Percentiles rank a stretch among this genome's conserved stretches.
Conservation (phyloP, 176 grass and related monocot species). For the Eragrostis curvula region DNA sequence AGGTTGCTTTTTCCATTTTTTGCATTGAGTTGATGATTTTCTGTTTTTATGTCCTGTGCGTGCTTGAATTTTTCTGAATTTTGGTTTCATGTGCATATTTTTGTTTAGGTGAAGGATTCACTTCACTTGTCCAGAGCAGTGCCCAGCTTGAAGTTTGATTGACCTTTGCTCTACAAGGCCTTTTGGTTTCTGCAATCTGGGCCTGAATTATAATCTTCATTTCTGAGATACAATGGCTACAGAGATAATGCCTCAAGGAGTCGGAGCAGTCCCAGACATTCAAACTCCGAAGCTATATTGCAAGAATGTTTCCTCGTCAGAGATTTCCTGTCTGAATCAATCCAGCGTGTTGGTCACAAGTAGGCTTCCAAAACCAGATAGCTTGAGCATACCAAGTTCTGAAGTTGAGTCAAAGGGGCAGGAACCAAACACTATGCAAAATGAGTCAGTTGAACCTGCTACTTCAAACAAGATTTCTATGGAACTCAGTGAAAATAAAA, state of each 20-base stretch:
- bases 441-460: conserved; percentile 17
- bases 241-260: conserved; percentile 43
- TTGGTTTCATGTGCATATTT: conserved; percentile 30
- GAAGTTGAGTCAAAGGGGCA: conserved; percentile 23
- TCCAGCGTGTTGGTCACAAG: not conserved
- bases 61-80: not conserved
- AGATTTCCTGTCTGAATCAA: conserved; percentile 23
- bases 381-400: conserved; percentile 28
- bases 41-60: not conserved
- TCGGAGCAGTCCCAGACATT: conserved; percentile 1
- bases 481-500: conserved; percentile 9
- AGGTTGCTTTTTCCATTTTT: not conserved
- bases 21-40: conserved; percentile 8
- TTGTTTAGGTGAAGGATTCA: conserved; percentile 1
- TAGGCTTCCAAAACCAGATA: conserved; percentile 33
- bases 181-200: not conserved
- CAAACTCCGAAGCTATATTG: conserved; percentile 27
- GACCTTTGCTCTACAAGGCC: not conserved
- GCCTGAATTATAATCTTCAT: not conserved
- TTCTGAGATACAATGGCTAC: conserved; percentile 44
- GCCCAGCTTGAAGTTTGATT: conserved; percentile 26
- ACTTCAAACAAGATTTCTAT: not conserved
- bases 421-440: conserved; percentile 29
- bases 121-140: not conserved
- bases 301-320: conserved; percentile 40